phyloP scores from a whole-genome alignment of 345 rosid species.

The Eucalyptus polyanthemos region DNA sequence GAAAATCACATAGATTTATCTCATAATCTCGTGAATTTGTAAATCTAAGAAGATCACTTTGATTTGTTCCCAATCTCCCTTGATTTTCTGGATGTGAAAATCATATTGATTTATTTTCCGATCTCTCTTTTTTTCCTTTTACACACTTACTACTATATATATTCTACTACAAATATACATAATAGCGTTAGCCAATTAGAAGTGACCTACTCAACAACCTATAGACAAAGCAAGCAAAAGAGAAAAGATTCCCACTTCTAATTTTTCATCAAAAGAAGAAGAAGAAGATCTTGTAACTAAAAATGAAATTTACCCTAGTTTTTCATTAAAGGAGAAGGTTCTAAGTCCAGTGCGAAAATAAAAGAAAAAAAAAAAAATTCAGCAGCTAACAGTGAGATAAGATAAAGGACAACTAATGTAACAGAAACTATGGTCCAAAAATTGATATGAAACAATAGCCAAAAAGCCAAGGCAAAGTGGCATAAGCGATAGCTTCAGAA shows the following conservation, averaged over 20 bases:
- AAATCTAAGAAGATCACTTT: no score
- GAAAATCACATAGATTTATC: no score
- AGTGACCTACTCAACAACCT: background rate
- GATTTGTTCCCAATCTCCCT: no score
- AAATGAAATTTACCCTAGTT: background rate
- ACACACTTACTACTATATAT: no score
- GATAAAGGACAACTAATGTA: background rate
- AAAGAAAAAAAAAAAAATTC: background rate
- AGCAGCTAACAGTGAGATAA: background rate
- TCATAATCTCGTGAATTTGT: no score
- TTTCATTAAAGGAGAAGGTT: background rate
- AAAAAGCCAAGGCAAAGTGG: background rate
- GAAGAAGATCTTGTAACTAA: background rate
- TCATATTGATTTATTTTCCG: no score
- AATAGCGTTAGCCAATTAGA: no score
- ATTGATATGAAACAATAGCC: background rate
- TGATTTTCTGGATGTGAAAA: no score
- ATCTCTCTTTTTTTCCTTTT: no score
- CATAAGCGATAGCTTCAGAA: background rate
- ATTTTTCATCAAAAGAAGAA: background rate
- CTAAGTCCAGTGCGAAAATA: background rate
- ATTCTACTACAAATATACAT: no score
- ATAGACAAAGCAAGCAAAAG: background rate
- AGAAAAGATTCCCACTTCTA: background rate
- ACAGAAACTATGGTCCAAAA: background rate